Evolutionary conservation across 2,329 filamentous ascomycete genomes (phyloP).

Genomic region (Ascochyta rabiei): DNA sequence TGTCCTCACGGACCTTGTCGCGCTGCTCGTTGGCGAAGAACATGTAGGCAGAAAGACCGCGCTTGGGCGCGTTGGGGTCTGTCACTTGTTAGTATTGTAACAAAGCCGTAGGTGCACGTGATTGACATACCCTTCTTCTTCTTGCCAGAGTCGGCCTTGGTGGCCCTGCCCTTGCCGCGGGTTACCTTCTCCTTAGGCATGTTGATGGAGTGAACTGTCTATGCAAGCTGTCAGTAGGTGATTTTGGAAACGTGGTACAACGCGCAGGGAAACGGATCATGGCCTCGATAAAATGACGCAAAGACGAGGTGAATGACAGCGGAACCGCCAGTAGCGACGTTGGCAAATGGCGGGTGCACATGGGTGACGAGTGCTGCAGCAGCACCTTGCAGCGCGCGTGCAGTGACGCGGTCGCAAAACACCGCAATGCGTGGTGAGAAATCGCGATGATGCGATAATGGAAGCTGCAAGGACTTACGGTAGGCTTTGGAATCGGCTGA

Average conservation of each 20-base stretch:
- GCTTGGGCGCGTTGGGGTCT: constrained; percentile 99
- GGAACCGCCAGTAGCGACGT: constrained; percentile 1
- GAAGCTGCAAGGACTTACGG: constrained; percentile 39
- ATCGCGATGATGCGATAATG: constrained; percentile 34
- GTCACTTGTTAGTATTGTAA: constrained; percentile 18
- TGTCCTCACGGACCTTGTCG: constrained; percentile 97
- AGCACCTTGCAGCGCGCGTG: constrained; percentile 27
- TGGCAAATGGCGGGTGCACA: constrained; percentile 18
- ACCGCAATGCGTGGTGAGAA: constrained; percentile 33
- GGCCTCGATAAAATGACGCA: constrained; percentile 4
- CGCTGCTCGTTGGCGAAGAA: constrained; percentile 99
- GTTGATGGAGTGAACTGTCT: constrained; percentile 39
- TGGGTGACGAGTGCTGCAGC: constrained; percentile 27
- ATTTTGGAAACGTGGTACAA: constrained; percentile 12
- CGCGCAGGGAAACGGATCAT: constrained; percentile 1
- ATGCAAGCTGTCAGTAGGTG: constrained; percentile 15
- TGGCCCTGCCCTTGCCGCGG: constrained; percentile 65
- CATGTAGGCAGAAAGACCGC: constrained; percentile 99
- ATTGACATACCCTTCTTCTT: constrained; percentile 71
- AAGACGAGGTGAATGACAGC: constrained; percentile 6
- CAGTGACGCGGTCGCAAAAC: constrained; percentile 41
- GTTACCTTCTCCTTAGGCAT: constrained; percentile 74
- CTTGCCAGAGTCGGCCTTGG: constrained; percentile 62
- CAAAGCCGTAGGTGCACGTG: constrained; percentile 17
- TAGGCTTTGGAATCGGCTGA: constrained; percentile 24